Evolutionary conservation across 768 basidiomycete genomes (phyloP).

Genomic region (Baorangia bicolor): DNA sequence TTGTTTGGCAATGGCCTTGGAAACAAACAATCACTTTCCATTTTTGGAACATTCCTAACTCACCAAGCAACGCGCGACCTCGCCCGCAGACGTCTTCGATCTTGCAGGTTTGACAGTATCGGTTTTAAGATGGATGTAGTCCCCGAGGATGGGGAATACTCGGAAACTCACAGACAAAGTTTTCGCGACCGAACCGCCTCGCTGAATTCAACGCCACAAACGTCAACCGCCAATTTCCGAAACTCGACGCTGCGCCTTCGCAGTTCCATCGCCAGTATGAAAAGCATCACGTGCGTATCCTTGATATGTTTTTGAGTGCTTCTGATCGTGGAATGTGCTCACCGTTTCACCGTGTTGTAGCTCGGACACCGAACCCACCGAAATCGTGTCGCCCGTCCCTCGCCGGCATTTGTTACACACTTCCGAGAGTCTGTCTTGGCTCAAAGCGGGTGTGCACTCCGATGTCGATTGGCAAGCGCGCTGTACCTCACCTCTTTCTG

Average conservation of each 20-base stretch:
- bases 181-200: slow-evolving; percentile 16
- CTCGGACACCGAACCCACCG: slow-evolving; percentile 31
- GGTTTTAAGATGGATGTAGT: slow-evolving; percentile 18
- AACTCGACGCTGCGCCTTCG: slow-evolving; percentile 17
- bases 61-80: neutral
- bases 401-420: slow-evolving; percentile 62
- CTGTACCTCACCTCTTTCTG: slow-evolving; percentile 44
- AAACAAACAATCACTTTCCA: slow-evolving; percentile 20
- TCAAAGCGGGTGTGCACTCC: slow-evolving; percentile 42
- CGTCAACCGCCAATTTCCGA: slow-evolving; percentile 3
- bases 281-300: slow-evolving; percentile 15
- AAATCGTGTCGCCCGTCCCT: slow-evolving; percentile 67
- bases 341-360: slow-evolving; percentile 6
- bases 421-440: slow-evolving; percentile 60
- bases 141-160: slow-evolving; percentile 9
- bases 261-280: slow-evolving; percentile 13
- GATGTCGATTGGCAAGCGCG: slow-evolving; percentile 44
- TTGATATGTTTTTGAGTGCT: neutral
- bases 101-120: neutral
- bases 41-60: neutral
- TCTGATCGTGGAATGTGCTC: neutral
- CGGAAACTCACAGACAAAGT: neutral
- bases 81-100: neutral
- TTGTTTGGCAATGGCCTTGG: slow-evolving; percentile 9
- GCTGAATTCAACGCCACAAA: slow-evolving; percentile 10